Percentiles rank a stretch among this genome's conserved stretches.
These are phyloP conservation scores for Rhodotorula sp. DNA, from an alignment of 1,284 basidiomycete genomes.

Conservation along the genomic window DNA sequence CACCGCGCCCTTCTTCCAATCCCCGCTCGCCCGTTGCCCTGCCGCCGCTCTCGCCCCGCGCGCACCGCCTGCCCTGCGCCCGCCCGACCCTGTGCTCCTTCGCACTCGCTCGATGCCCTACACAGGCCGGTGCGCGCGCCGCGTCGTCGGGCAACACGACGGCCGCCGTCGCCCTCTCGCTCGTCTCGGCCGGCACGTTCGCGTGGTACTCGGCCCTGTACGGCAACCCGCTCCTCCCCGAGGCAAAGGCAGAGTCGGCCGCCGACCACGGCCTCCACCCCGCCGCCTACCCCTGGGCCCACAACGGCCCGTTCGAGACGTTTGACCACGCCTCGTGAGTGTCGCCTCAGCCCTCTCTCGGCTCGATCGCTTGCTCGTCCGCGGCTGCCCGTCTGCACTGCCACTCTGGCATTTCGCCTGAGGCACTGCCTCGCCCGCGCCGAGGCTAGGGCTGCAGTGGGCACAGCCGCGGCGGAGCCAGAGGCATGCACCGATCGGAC, in stretches of 20 bases:
- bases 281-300: conserved; percentile 83
- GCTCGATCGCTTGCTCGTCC: neutral
- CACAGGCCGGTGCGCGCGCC: conserved; percentile 19
- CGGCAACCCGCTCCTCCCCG: conserved; percentile 77
- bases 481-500: conserved; percentile 8
- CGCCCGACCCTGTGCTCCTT: neutral
- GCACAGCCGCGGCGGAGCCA: too few species aligned
- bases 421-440: too few species aligned
- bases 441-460: too few species aligned
- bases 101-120: neutral
- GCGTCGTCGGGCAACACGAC: conserved; percentile 11
- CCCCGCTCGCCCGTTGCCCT: neutral
- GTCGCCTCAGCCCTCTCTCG: neutral
- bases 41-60: neutral
- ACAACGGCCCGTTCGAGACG: conserved; percentile 81
- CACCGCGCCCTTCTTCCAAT: too few species aligned
- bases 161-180: conserved; percentile 8
- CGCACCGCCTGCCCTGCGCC: neutral
- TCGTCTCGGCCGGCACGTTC: conserved; percentile 77
- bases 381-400: too few species aligned
- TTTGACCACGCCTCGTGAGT: conserved; percentile 78
- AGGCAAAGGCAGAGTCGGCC: conserved; percentile 84
- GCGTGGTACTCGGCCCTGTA: conserved; percentile 96
- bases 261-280: conserved; percentile 96
- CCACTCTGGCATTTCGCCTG: neutral